Conservation (phyloP, 345 rosid species). For the Orychophragmus violaceus region DNA sequence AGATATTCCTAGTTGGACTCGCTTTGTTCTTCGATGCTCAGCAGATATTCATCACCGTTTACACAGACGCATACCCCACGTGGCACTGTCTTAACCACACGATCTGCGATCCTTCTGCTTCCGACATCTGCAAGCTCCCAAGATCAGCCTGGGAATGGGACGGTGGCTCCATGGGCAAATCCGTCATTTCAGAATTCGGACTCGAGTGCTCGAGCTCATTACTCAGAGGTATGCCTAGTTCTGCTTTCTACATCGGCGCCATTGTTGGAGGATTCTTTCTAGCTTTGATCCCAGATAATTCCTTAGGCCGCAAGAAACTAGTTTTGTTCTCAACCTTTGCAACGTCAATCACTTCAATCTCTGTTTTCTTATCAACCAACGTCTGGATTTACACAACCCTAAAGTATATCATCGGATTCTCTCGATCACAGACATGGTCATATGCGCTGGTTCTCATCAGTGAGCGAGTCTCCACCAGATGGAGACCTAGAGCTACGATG, state of each 20-base stretch:
- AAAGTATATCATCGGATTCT: constrained; percentile 41
- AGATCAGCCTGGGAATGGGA: constrained; percentile 35
- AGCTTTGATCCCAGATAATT: constrained; percentile 49
- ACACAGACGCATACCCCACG: constrained; percentile 41
- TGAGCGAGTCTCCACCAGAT: constrained; percentile 36
- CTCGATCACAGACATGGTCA: constrained; percentile 41
- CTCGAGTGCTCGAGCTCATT: constrained; percentile 42
- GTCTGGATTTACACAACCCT: constrained; percentile 41
- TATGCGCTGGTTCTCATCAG: constrained; percentile 39
- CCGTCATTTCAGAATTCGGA: constrained; percentile 44
- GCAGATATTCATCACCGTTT: constrained; percentile 50
- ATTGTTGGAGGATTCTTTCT: constrained; percentile 43
- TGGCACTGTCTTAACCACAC: constrained; percentile 41
- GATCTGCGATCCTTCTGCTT: constrained; percentile 7
- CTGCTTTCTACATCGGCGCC: constrained; percentile 57
- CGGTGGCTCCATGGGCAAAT: constrained; percentile 18
- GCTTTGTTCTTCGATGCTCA: constrained; percentile 54
- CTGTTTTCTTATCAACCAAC: constrained; percentile 37
- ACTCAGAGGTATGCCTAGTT: constrained; percentile 46
- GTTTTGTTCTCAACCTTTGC: constrained; percentile 37
- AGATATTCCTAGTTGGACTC: constrained; percentile 46
- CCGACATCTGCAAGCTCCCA: constrained; percentile 32
- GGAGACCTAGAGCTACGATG: constrained; percentile 44
- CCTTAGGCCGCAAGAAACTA: constrained; percentile 60
- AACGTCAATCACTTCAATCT: constrained; percentile 39